These are phyloP conservation scores for Penicillium sp. DNA, from an alignment of 2,329 filamentous ascomycete species.

Conservation along the genomic window DNA sequence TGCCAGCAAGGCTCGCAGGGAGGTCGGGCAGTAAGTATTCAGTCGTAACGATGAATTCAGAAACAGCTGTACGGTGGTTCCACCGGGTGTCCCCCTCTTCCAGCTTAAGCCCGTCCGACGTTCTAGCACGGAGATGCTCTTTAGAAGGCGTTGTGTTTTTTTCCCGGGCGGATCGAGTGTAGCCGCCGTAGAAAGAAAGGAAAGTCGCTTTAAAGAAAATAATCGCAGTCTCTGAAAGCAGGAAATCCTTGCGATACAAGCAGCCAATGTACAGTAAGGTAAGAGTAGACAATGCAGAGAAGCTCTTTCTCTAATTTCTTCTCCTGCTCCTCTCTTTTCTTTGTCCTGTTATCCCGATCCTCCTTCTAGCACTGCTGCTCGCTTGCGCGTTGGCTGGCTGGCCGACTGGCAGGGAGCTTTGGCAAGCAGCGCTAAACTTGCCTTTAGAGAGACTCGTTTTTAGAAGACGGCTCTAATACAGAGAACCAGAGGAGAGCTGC, in stretches of 20 bases:
- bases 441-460: constrained; percentile 22
- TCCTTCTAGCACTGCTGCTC: not conserved
- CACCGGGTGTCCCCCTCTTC: not conserved
- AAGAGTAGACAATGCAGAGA: not conserved
- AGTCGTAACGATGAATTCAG: constrained; percentile 4
- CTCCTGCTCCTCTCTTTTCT: not conserved
- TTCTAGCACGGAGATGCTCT: not conserved
- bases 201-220: not conserved
- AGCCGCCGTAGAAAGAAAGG: not conserved
- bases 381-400: not conserved
- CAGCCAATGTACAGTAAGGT: constrained; percentile 11
- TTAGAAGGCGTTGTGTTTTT: not conserved
- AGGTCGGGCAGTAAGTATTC: constrained; percentile 2
- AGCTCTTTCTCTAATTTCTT: not conserved
- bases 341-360: not conserved
- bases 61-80: not conserved
- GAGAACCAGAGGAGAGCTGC: constrained; percentile 30
- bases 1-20: not conserved
- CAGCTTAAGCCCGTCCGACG: not conserved
- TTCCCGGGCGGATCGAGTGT: not conserved
- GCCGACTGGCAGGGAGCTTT: not conserved
- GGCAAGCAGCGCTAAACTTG: constrained; percentile 18
- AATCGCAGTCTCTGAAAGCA: not conserved
- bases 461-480: constrained; percentile 31
- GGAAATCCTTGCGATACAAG: constrained; percentile 10